phyloP scores from a whole-genome alignment of 345 rosid genomes.

The Arabis hirsuta region DNA sequence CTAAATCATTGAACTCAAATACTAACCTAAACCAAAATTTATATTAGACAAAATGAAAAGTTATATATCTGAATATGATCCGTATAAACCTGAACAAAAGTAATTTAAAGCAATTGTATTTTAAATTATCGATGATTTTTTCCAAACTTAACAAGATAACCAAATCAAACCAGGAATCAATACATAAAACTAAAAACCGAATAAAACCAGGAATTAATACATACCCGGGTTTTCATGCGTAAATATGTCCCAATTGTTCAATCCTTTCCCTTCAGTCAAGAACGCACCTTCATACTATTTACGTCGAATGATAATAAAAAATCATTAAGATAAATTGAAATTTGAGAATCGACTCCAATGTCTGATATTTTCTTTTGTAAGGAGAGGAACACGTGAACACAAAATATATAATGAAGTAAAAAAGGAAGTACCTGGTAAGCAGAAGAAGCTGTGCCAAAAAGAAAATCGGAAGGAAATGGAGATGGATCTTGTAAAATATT shows the following conservation, averaged over 20 bases:
- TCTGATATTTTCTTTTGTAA: neutral
- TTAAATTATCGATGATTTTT: neutral
- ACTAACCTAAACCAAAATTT: neutral
- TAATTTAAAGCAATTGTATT: neutral
- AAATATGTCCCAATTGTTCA: constrained; percentile 62
- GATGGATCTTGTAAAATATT: constrained; percentile 5
- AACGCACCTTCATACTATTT: constrained; percentile 60
- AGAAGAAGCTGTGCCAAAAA: constrained; percentile 84
- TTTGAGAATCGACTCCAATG: neutral
- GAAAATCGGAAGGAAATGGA: constrained; percentile 57
- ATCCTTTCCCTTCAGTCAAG: constrained; percentile 60
- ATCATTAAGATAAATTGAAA: neutral
- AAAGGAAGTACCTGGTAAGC: constrained; percentile 63
- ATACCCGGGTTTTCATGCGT: constrained; percentile 46
- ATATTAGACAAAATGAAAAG: neutral
- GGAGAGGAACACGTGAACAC: neutral
- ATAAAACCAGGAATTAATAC: neutral
- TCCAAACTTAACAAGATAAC: neutral
- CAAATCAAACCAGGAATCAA: too few species aligned
- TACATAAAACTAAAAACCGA: neutral
- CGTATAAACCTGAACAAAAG: neutral
- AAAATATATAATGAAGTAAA: neutral
- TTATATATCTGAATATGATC: neutral
- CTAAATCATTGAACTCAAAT: neutral
- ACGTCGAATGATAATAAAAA: constrained; percentile 6